Evolutionary conservation across 495 filamentous ascomycete species (phyloP).

Genomic region (Xylaria palmicola): DNA sequence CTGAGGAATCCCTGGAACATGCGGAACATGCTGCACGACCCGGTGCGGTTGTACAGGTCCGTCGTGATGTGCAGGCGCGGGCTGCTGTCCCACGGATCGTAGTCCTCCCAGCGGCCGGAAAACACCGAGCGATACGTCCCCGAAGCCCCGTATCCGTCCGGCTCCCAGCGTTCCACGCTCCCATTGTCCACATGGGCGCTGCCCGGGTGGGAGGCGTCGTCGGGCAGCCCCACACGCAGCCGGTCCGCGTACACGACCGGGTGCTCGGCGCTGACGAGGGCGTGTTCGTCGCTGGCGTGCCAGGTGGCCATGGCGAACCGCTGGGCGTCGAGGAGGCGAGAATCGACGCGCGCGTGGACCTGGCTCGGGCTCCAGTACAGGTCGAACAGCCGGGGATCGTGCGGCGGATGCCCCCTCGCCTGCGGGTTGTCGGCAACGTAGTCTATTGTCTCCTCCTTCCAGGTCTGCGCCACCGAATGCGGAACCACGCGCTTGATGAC

Average conservation of each 20-base stretch:
- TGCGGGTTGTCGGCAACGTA: constrained; percentile 59
- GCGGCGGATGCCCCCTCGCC: constrained; percentile 35
- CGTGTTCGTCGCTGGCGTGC: constrained; percentile 65
- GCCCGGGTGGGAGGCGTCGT: constrained; percentile 63
- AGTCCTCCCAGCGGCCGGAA: constrained; percentile 74
- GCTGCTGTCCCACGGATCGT: constrained; percentile 77
- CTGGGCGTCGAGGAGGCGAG: constrained; percentile 69
- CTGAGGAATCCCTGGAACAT: constrained; percentile 87
- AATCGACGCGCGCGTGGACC: constrained; percentile 69
- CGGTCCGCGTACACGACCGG: constrained; percentile 79
- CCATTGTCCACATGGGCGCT: constrained; percentile 69
- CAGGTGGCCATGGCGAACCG: constrained; percentile 73
- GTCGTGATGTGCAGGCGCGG: constrained; percentile 65
- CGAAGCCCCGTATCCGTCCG: constrained; percentile 69
- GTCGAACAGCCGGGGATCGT: constrained; percentile 67
- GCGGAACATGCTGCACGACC: constrained; percentile 79
- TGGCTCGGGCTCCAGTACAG: constrained; percentile 83
- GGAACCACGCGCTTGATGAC: constrained; percentile 62
- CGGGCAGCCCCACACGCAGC: constrained; percentile 63
- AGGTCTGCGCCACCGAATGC: constrained; percentile 48
- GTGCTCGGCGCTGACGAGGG: constrained; percentile 56
- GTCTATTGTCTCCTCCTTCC: constrained; percentile 51
- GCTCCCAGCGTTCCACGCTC: constrained; percentile 84
- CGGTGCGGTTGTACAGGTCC: constrained; percentile 80
- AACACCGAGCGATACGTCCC: constrained; percentile 70